phyloP scores from a whole-genome alignment of 768 basidiomycete genomes.

The Asterophora lycoperdoides region DNA sequence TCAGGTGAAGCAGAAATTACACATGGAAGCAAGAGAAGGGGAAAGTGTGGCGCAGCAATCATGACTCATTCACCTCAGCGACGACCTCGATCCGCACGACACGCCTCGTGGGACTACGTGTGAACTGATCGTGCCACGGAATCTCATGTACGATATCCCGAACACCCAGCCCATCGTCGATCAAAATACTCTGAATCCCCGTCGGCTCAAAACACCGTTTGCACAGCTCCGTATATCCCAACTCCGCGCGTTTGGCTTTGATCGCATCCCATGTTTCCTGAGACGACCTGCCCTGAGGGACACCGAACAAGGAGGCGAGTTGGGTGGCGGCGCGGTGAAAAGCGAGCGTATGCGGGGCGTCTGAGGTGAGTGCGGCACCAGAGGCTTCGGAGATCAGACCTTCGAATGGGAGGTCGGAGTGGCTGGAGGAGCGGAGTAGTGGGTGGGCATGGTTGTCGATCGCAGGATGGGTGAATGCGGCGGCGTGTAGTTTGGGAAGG shows the following conservation, averaged over 20 bases:
- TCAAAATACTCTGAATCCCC: conserved; percentile 61
- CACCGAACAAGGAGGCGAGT: conserved; percentile 46
- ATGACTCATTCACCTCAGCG: conserved; percentile 62
- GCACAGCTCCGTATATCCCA: conserved; percentile 58
- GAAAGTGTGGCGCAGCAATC: no score
- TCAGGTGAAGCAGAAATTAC: no score
- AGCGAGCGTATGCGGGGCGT: conserved; percentile 54
- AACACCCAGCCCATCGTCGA: conserved; percentile 68
- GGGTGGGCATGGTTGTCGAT: conserved; percentile 84
- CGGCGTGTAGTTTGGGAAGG: conserved; percentile 1
- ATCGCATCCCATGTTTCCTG: conserved; percentile 49
- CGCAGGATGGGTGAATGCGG: conserved; percentile 40
- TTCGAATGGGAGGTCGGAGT: conserved; percentile 52
- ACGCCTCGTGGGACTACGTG: conserved; percentile 46
- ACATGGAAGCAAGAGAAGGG: no score
- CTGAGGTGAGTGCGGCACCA: conserved; percentile 45
- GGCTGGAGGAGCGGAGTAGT: conserved; percentile 45
- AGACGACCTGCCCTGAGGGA: conserved; percentile 29
- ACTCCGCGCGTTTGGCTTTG: conserved; percentile 38
- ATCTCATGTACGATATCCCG: conserved; percentile 45
- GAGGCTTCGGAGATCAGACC: conserved; percentile 62
- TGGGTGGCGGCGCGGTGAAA: conserved; percentile 54
- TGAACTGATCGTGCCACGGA: conserved; percentile 62
- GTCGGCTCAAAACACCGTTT: conserved; percentile 47
- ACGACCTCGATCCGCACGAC: conserved; percentile 67